Conservation (phyloP, 2,329 filamentous ascomycete species). For the Keithomyces neogunnii region DNA sequence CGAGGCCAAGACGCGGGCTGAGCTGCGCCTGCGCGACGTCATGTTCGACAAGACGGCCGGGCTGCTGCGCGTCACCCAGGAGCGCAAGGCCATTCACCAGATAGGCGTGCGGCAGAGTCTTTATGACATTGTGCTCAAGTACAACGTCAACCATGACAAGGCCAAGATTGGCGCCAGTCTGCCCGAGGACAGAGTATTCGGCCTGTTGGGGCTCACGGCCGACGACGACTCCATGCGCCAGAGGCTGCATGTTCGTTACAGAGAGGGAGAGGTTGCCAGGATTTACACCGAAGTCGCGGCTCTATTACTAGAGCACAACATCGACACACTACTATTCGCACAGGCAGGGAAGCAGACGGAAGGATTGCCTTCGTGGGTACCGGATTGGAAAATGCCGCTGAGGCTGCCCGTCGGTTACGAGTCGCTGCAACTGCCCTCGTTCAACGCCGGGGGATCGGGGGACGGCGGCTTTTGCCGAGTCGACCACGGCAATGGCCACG, state of each 20-base stretch:
- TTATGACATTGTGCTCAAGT: conserved; percentile 19
- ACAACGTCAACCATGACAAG: conserved; percentile 17
- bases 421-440: conserved; percentile 12
- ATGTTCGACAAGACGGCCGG: conserved; percentile 14
- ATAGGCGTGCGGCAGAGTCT: conserved; percentile 9
- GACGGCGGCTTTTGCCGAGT: background rate
- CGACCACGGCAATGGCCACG: conserved; percentile 3
- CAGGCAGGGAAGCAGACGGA: conserved; percentile 16
- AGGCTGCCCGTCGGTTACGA: conserved; percentile 17
- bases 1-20: conserved; percentile 6
- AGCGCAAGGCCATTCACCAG: conserved; percentile 21
- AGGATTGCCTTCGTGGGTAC: conserved; percentile 23
- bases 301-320: conserved; percentile 13
- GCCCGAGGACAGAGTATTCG: conserved; percentile 23
- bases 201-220: conserved; percentile 20
- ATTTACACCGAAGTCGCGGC: conserved; percentile 14
- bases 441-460: conserved; percentile 14
- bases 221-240: conserved; percentile 12
- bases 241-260: conserved; percentile 10
- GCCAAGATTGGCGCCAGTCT: conserved; percentile 18
- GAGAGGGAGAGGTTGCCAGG: background rate
- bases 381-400: conserved; percentile 24
- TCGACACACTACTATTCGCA: conserved; percentile 21
- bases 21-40: conserved; percentile 10
- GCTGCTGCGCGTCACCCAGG: conserved; percentile 18